phyloP scores from a whole-genome alignment of 2,329 filamentous ascomycete species.

The Fusarium virguliforme region DNA sequence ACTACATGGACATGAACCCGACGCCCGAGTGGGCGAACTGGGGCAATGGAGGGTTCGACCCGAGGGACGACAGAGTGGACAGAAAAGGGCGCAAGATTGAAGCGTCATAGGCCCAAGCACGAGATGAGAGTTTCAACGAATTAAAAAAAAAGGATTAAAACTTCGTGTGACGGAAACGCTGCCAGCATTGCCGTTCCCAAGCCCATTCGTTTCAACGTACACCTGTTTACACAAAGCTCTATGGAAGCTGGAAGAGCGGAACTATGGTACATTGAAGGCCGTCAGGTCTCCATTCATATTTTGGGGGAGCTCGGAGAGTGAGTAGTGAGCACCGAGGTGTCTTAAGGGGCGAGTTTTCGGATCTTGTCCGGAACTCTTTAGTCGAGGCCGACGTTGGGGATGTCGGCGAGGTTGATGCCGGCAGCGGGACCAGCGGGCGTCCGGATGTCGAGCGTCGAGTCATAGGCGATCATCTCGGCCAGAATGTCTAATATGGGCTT shows the following conservation, averaged over 20 bases:
- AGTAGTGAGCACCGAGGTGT: slow-evolving; percentile 29
- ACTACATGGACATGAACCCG: slow-evolving; percentile 83
- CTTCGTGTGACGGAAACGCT: slow-evolving; percentile 53
- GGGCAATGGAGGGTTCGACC: slow-evolving; percentile 96
- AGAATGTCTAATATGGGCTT: slow-evolving; percentile 94
- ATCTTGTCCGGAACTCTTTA: slow-evolving; percentile 56
- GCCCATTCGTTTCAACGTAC: slow-evolving; percentile 55
- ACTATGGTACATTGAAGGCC: slow-evolving; percentile 61
- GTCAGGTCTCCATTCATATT: slow-evolving; percentile 51
- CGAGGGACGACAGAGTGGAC: slow-evolving; percentile 88
- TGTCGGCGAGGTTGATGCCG: slow-evolving; percentile 63
- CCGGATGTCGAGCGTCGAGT: slow-evolving; percentile 79
- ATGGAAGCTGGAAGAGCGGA: slow-evolving; percentile 57
- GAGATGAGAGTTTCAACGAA: slow-evolving; percentile 24
- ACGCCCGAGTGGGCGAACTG: slow-evolving; percentile 96
- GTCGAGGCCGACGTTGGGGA: slow-evolving; percentile 70
- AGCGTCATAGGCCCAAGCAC: slow-evolving; percentile 37
- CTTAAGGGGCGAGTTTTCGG: slow-evolving; percentile 35
- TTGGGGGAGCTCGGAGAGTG: slow-evolving; percentile 29
- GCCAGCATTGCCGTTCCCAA: slow-evolving; percentile 55
- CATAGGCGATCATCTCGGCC: slow-evolving; percentile 97
- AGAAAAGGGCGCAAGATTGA: slow-evolving; percentile 83
- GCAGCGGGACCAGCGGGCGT: slow-evolving; percentile 54
- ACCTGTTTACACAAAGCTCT: slow-evolving; percentile 63
- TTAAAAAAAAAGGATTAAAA: slow-evolving; percentile 39